Percentiles rank a stretch among this genome's conserved stretches.
phyloP scores from a whole-genome alignment of 2,329 filamentous ascomycete genomes.

The Beauveria brongniartii region DNA sequence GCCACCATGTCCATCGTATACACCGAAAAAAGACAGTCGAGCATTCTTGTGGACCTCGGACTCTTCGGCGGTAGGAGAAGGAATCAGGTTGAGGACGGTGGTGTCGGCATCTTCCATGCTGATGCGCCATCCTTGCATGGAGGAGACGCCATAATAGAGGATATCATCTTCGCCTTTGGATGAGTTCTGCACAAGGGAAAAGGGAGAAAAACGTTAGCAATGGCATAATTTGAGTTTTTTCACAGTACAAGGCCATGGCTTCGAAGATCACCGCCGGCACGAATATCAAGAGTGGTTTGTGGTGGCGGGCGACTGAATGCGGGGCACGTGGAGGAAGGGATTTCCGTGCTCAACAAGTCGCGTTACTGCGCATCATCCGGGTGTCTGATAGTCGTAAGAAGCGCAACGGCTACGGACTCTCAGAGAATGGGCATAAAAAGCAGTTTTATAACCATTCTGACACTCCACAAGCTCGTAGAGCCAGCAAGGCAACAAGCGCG shows the following conservation, averaged over 20 bases:
- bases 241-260: background rate
- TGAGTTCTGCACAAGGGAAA: conserved; percentile 57
- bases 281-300: background rate
- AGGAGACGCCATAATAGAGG: conserved; percentile 87
- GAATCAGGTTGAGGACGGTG: conserved; percentile 77
- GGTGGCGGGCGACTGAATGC: conserved; percentile 5
- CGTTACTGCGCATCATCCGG: background rate
- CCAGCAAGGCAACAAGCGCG: background rate
- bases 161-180: conserved; percentile 86
- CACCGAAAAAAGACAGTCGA: conserved; percentile 89
- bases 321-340: conserved; percentile 13
- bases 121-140: conserved; percentile 99
- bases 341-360: conserved; percentile 4
- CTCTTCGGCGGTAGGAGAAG: conserved; percentile 41
- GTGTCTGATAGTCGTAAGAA: background rate
- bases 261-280: background rate
- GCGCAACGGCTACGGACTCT: background rate
- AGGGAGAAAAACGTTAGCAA: background rate
- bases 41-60: conserved; percentile 55
- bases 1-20: conserved; percentile 95
- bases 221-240: background rate
- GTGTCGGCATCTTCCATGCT: conserved; percentile 99
- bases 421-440: background rate
- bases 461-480: background rate
- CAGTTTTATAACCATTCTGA: background rate